Percentiles rank a stretch among this genome's conserved stretches.
These are phyloP conservation scores for Talaromyces pinophilus DNA, from an alignment of 2,329 filamentous ascomycete species.

Conservation along the genomic window DNA sequence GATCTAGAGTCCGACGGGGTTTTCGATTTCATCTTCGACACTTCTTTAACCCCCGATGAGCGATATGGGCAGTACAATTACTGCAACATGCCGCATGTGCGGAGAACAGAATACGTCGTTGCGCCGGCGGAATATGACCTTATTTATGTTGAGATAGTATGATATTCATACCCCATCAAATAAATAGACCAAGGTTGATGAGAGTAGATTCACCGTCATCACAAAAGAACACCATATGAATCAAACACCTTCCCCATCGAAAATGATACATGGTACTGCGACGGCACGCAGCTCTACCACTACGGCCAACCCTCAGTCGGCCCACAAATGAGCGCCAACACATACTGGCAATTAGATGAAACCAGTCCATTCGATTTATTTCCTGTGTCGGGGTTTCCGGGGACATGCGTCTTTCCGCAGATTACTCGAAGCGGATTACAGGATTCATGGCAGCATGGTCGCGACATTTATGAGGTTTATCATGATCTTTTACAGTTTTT, in stretches of 20 bases:
- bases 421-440: slow-evolving; percentile 71
- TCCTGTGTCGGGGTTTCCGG: slow-evolving; percentile 65
- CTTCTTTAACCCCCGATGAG: slow-evolving; percentile 58
- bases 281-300: slow-evolving; percentile 68
- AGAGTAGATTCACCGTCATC: slow-evolving; percentile 71
- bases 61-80: slow-evolving; percentile 71
- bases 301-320: slow-evolving; percentile 59
- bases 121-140: slow-evolving; percentile 61
- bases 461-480: slow-evolving; percentile 77
- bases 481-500: slow-evolving; percentile 68
- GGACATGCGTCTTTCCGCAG: slow-evolving; percentile 78
- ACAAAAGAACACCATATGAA: slow-evolving; percentile 80
- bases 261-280: slow-evolving; percentile 70
- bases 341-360: slow-evolving; percentile 65
- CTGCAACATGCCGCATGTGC: slow-evolving; percentile 88
- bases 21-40: slow-evolving; percentile 74
- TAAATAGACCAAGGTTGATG: neutral
- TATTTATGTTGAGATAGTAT: slow-evolving; percentile 73
- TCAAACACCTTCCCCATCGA: slow-evolving; percentile 75
- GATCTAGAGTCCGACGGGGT: slow-evolving; percentile 61
- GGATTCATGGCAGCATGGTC: slow-evolving; percentile 74
- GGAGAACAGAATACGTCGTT: slow-evolving; percentile 63
- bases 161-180: slow-evolving; percentile 30
- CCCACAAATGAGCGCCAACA: slow-evolving; percentile 50
- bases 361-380: slow-evolving; percentile 61